These are phyloP conservation scores for Pythium biforme DNA, from an alignment of 352 stramenopile species.

Conservation along the genomic window DNA sequence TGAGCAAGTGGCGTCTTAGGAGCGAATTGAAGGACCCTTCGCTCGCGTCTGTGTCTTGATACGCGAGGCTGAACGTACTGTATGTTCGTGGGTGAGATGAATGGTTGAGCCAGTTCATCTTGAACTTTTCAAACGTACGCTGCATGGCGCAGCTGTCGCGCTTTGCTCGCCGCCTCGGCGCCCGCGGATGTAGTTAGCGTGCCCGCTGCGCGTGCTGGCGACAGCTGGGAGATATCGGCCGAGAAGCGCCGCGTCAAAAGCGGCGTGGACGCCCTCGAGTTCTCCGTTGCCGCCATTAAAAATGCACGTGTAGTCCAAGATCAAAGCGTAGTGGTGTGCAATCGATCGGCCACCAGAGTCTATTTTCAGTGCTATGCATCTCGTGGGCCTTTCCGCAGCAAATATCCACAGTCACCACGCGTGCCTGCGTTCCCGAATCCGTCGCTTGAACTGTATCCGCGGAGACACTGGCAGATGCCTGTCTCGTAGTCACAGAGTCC, in stretches of 20 bases:
- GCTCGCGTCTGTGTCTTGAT: constrained; percentile 13
- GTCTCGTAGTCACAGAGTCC: constrained; percentile 76
- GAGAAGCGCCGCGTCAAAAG: constrained; percentile 12
- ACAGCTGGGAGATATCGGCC: constrained; percentile 4
- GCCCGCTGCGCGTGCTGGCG: constrained; percentile 5
- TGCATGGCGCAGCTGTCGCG: constrained; percentile 29
- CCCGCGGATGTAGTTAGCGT: constrained; percentile 13
- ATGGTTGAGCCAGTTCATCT: neutral
- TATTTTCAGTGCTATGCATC: constrained; percentile 28
- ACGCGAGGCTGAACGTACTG: constrained; percentile 25
- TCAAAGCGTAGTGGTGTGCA: neutral
- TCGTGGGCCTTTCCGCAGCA: constrained; percentile 15
- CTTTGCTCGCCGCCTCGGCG: constrained; percentile 23
- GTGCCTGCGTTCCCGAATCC: constrained; percentile 53
- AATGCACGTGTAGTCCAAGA: neutral
- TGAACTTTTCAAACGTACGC: constrained; percentile 7
- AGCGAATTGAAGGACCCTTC: constrained; percentile 16
- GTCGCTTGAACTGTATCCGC: constrained; percentile 60
- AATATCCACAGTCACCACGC: constrained; percentile 63
- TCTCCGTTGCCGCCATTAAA: constrained; percentile 1
- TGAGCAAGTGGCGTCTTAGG: constrained; percentile 22
- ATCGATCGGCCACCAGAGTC: neutral
- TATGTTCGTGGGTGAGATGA: neutral
- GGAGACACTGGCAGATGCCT: constrained; percentile 47
- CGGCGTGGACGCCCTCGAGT: neutral